These are phyloP conservation scores for Talaromyces nanjingensis DNA, from an alignment of 495 filamentous ascomycete genomes.

Conservation along the genomic window DNA sequence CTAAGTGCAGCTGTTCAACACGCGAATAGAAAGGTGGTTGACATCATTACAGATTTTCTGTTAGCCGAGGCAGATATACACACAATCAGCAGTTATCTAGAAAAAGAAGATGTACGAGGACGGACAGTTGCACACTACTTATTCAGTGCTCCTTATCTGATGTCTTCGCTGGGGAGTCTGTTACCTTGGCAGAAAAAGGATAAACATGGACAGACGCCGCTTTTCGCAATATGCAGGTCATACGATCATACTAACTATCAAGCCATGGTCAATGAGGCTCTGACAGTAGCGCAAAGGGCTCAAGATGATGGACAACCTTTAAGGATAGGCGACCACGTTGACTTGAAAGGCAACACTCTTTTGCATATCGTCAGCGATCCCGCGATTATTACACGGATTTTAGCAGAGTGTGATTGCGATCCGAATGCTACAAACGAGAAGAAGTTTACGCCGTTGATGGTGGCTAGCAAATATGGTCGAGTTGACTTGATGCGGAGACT, in stretches of 20 bases:
- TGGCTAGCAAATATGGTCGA: slow-evolving; percentile 97
- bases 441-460: slow-evolving; percentile 92
- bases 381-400: slow-evolving; percentile 62
- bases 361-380: slow-evolving; percentile 89
- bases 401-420: slow-evolving; percentile 81
- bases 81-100: slow-evolving; percentile 57
- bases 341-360: slow-evolving; percentile 87
- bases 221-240: slow-evolving; percentile 89
- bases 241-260: slow-evolving; percentile 90
- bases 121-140: slow-evolving; percentile 90
- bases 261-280: slow-evolving; percentile 72
- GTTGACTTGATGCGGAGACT: slow-evolving; percentile 86
- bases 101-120: slow-evolving; percentile 71
- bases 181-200: slow-evolving; percentile 88
- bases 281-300: slow-evolving; percentile 62
- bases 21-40: slow-evolving; percentile 65
- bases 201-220: slow-evolving; percentile 91
- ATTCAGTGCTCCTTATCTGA: slow-evolving; percentile 83
- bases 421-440: slow-evolving; percentile 96
- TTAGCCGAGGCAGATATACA: slow-evolving; percentile 44
- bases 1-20: slow-evolving; percentile 92
- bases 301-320: slow-evolving; percentile 75
- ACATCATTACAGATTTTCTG: slow-evolving; percentile 65
- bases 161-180: slow-evolving; percentile 63
- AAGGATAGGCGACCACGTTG: slow-evolving; percentile 89